Conservation (phyloP, 2,329 filamentous ascomycete species). For the Penicillium sp. region DNA sequence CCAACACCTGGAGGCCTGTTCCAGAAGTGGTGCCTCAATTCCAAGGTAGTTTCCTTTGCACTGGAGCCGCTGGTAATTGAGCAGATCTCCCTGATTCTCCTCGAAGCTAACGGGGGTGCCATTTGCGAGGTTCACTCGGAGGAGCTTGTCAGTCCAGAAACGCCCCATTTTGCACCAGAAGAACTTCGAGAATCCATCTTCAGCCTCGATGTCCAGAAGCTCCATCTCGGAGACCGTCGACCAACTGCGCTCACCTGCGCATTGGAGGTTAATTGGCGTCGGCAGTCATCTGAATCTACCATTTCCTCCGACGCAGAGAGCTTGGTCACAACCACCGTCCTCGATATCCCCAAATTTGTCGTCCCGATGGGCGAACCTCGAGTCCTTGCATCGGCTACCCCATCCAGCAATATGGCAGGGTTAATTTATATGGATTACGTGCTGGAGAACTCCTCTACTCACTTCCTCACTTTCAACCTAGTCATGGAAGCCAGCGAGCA, state of each 20-base stretch:
- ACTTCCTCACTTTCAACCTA: constrained; percentile 90
- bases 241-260: constrained; percentile 71
- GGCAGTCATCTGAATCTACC: constrained; percentile 43
- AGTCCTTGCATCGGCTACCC: constrained; percentile 59
- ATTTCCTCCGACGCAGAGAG: constrained; percentile 25
- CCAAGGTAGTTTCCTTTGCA: constrained; percentile 72
- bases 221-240: constrained; percentile 76
- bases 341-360: constrained; percentile 76
- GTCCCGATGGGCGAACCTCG: constrained; percentile 83
- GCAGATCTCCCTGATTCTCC: constrained; percentile 62
- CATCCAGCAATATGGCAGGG: constrained; percentile 34
- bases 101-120: constrained; percentile 61
- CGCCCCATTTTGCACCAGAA: constrained; percentile 57
- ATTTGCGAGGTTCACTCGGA: constrained; percentile 50
- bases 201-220: constrained; percentile 70
- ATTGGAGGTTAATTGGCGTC: constrained; percentile 74
- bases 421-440: constrained; percentile 59
- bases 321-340: constrained; percentile 61
- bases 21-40: constrained; percentile 77
- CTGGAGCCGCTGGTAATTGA: constrained; percentile 60
- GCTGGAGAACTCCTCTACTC: constrained; percentile 90
- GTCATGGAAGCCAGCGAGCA: constrained; percentile 89
- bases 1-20: constrained; percentile 60
- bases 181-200: constrained; percentile 71
- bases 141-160: constrained; percentile 30